Base-by-base conservation (phyloP, 2,329 filamentous ascomycete species). In the Epicoccum sorghinum region DNA sequence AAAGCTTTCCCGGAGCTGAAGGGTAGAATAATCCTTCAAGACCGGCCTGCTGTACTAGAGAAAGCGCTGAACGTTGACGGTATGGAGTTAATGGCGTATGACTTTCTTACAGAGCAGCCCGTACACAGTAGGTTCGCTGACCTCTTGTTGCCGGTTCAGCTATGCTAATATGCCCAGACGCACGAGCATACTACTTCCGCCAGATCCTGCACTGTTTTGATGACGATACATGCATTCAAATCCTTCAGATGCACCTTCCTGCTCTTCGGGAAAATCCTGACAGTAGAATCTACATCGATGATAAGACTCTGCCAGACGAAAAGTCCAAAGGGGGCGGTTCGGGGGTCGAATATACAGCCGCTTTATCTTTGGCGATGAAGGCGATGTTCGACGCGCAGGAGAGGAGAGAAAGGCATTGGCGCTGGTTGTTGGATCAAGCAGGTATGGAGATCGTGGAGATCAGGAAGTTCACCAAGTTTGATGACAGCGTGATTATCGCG, bases 331-430 rank as follows among this genome's bases (percentile, higher is more conserved):
- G 23, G 4, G 13, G 8, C 7, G 22, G 39, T 2, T 35, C 39
- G 2, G 35, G 45, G 12, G 30, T 29, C n/a, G 47, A 55, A 24
- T 30, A 55, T 18, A 47, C 36, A 6, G 41, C 52, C 7, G 47
- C 52, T 6, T 29, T 38, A 6, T 40, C 35, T 7, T 23, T 50
- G 10, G 30, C 42, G 2, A 46, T 38, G 36, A 46, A 25, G 8
- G 47, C 27, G 27, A 29, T 29, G 27, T 29, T 29, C 4, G 52
- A 29, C n/a, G 47, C 46, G n/a, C 52, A 47, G 25, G 58, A 61
- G 43, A 29, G 60, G 29, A 55, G 49, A 1, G 60, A 63, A 40
- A 41, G 18, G 32, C 49, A 61, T 9, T 65, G 62, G 62, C 29
- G 43, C 1, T 43, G 38, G 22, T 9, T 65, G 24, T 5, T 65